These are phyloP conservation scores for Sicyos edulis DNA, from an alignment of 306 rosid genomes.

Conservation along the genomic window DNA sequence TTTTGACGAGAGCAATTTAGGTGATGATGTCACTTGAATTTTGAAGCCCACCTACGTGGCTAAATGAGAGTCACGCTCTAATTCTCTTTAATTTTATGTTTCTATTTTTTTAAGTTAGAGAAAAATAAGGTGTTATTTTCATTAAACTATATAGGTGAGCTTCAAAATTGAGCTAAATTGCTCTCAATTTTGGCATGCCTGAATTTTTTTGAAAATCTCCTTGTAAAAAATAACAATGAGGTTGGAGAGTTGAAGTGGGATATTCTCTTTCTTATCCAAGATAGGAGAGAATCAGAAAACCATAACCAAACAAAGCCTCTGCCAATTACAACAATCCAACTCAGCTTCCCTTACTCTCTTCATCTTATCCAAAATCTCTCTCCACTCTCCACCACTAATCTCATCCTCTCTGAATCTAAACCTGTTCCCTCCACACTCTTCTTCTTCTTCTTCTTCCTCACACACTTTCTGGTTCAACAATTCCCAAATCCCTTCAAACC, in stretches of 20 bases:
- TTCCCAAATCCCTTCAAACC: conserved; percentile 5
- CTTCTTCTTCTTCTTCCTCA: conserved; percentile 8
- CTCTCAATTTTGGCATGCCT: too few relatives aligned
- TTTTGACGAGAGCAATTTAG: too few relatives aligned
- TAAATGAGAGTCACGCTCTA: too few relatives aligned
- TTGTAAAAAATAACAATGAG: too few relatives aligned
- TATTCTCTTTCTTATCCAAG: conserved; percentile 17
- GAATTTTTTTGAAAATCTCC: too few relatives aligned
- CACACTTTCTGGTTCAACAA: neutral
- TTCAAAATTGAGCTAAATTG: too few relatives aligned
- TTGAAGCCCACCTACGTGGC: too few relatives aligned
- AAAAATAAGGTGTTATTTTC: too few relatives aligned
- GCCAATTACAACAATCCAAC: conserved; percentile 64
- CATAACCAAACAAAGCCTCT: neutral
- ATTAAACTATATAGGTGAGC: too few relatives aligned
- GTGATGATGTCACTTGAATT: too few relatives aligned
- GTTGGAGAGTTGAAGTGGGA: neutral
- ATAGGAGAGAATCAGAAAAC: conserved; percentile 32
- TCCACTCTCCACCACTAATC: conserved; percentile 37
- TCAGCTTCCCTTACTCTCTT: conserved; percentile 40
- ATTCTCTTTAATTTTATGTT: too few relatives aligned
- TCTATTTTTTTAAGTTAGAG: too few relatives aligned
- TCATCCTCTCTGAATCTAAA: conserved; percentile 52
- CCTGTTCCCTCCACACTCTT: conserved; percentile 36
- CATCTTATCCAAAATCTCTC: conserved; percentile 48